A percentile compares a stretch with the other conserved stretches of the same genome.
Conservation (phyloP, 306 rosid species). For the Purshia tridentata region DNA sequence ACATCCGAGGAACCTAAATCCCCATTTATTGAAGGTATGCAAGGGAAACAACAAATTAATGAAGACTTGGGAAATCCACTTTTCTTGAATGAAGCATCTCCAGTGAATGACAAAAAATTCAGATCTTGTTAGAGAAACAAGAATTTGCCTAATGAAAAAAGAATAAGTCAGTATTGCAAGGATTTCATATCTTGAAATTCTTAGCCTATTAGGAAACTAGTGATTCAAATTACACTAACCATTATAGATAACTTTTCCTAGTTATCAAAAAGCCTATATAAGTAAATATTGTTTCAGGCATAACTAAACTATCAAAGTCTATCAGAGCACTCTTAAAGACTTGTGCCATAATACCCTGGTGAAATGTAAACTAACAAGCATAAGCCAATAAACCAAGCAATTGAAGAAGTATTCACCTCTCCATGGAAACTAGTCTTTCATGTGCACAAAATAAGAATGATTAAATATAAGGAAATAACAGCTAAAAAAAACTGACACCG, state of each 20-base stretch:
- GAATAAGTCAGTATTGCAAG: background rate
- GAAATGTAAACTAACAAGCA: background rate
- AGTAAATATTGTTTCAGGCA: background rate
- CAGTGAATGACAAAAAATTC: background rate
- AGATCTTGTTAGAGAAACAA: background rate
- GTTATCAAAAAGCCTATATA: background rate
- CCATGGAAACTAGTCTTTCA: background rate
- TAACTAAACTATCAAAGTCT: background rate
- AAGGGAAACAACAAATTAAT: background rate
- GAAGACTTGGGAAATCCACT: background rate
- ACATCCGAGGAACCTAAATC: background rate
- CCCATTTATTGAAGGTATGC: background rate
- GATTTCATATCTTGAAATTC: no score
- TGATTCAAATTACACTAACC: background rate
- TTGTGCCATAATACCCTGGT: background rate
- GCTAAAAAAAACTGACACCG: background rate
- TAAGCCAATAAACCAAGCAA: background rate
- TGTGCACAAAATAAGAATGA: background rate
- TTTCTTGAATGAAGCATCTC: slow-evolving; percentile 8
- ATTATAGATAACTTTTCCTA: background rate
- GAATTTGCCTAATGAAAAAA: background rate
- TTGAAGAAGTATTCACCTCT: background rate
- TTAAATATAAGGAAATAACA: background rate
- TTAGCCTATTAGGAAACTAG: background rate
- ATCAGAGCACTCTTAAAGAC: background rate